Base-by-base conservation (phyloP, 345 rosid species). In the Trapa incisa region DNA sequence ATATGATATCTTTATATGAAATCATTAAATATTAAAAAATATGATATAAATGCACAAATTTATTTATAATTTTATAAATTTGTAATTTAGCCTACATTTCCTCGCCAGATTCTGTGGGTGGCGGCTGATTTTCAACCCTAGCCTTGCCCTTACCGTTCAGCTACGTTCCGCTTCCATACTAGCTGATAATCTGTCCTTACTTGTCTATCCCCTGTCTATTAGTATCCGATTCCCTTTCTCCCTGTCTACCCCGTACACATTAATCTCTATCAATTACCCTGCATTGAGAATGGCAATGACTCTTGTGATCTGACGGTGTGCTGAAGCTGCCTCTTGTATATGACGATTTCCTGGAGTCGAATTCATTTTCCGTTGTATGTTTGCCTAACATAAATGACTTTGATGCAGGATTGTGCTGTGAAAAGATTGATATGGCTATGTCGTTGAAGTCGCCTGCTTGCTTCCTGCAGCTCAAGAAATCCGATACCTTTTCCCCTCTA, bases 391-490 rank as follows among this genome's bases (percentile, higher is more conserved):
- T 45, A 11, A 45, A 11, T 45, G 65, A 14, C n/a, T 61, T 13
- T 36, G 41, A 61, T 61, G 38, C 65, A 61, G 65, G 1, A 61
- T 32, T 60, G 29, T 11, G 13, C 6, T 15, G n/a, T 1, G 29
- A 36, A 10, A 12, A 13, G 5, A 67, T 22, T 53, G 63, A 14
- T 56, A 79, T 75, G 86, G 85, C 89, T 39, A 41, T 74, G 47
- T 68, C 72, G n/a, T 69, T 74, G 57, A 70, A 76, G 67, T 35
- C 76, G 56, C 6, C 63, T 1, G 37, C 70, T 42, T 47, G 60
- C 71, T 79, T 71, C 68, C 60, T 75, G 63, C 75, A 68, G 11
- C 69, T 75, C 37, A 70, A 53, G 76, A 82, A 75, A 61, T 73
- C 80, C 15, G 76, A 70, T 0, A 50, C 78, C 74, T 69, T 43